Evolutionary conservation across 106 monocot genomes (phyloP), one percentile per base, ranked within the genome.

Genomic region (Ottelia alismoides): DNA sequence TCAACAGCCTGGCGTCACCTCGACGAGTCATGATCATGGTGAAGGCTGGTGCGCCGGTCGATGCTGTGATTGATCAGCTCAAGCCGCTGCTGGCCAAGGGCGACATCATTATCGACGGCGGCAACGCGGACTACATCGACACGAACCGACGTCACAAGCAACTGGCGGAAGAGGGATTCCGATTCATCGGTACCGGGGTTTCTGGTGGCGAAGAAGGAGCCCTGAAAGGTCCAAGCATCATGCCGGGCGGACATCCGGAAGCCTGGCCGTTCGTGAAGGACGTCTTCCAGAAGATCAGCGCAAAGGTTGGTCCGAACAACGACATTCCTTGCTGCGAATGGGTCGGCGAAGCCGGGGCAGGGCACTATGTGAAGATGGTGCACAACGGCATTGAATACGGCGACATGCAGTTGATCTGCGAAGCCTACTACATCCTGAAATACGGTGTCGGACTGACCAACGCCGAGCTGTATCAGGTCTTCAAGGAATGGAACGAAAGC

Each of bases 371-470:
- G 14, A 68, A 68, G 68, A 68, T 68, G 68, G 68, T 68, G 11
- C 68, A 68, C 60, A 68, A 68, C 56, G 68, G 68, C 20, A 68
- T 68, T 27, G 68, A 68, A 52, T 68, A 68, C 44, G 68, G 68
- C 11, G 68, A 68, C 51, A 68, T 68, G 68, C 68, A 68, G 60
- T 60, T 68, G 16, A 68, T 68, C 27, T 57, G 60, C 20, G 68
- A 68, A 43, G 68, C 68, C 40, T 68, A 68, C 43, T 58, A 68
- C 49, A 60, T 68, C 44, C 68, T 68, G 11, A 40, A 28, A 22
- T 22, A 52, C 7, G 68, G 52, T 4, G 68, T 51, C 14, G 58
- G 59, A 22, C 52, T 68, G n/a, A 44, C 68, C 19, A 68, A 68
- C 32, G 25, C 22, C 21, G 68, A 68, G 44, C 35, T 68, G 27